Evolutionary conservation across 345 rosid species (phyloP), one percentile per base, ranked within the genome.

Genomic region (Nephelium lappaceum): DNA sequence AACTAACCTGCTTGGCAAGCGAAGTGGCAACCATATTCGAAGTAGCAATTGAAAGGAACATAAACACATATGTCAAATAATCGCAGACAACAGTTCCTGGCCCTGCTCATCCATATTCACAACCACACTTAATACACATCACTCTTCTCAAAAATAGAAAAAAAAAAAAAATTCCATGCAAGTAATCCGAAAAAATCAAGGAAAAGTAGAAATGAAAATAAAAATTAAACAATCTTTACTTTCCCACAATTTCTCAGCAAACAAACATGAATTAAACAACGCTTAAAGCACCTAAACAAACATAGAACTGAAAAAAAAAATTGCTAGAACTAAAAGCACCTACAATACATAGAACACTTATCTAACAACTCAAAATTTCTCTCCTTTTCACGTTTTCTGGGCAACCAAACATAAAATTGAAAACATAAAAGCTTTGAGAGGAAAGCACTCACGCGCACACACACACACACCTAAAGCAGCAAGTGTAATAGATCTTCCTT

Each of bases 1-100:
- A 79, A 69, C 88, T 83, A 74, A 93, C 98, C 93, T 85, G 85
- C 83, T 83, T 88, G 64, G 98, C 92, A 62, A 93, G 97, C 72
- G 98, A 91, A 75, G 94, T 95, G 69, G 98, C 98, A 25, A 95
- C 95, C 95, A 95, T 84, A 82, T 95, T 95, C 11, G 98, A 95
- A 67, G 98, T 95, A 79, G 97, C 95, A 79, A 95, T 87, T 2
- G 98, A 91, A 64, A 95, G 94, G 87, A 92, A 93, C 98, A 95
- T 93, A 86, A 95, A 95, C 72, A 83, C 77, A 73, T 92, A 91
- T 72, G 90, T 85, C 88, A 88, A 82, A 62, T 87, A 89, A 77
- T 95, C 98, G 23, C 97, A 92, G 66, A 93, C 67, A 73, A 95
- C 98, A 45, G 97, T 95, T 67, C 93, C 98, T n/a, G 98, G 98